Base-by-base conservation (phyloP, 768 basidiomycete species). In the Tricholomella constricta region DNA sequence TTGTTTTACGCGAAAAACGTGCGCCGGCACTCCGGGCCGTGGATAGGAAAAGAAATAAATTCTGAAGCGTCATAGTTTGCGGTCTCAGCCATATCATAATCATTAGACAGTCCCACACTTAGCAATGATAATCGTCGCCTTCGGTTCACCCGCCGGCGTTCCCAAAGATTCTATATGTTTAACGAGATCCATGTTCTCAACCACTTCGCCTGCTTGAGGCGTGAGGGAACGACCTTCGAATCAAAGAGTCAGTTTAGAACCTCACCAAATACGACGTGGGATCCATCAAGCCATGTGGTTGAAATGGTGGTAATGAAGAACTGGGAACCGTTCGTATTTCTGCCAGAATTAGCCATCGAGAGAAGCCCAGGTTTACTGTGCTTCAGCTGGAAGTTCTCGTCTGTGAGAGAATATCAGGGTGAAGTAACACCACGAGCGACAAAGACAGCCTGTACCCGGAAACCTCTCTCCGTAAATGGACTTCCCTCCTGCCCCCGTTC, bases 391-490 rank as follows among this genome's bases (percentile, higher is more conserved):
- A 90, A 90, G 76, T 92, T 94, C 74, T 95, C 93, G 56, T 95
- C 93, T 81, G 23, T n/a, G 43, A 23, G 20, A 20, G 12, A 26
- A 29, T 35, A 37, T 43, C 7, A 41, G 11, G 37, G 25, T 42
- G 40, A 51, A 20, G 35, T 44, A 2, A 74, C 78, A 55, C 64
- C 22, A 17, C 80, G 27, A 69, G 69, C 0, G 47, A 74, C 6
- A 25, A 46, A 9, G 27, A 64, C 68, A 23, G 58, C 71, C 40
- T 80, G 45, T 47, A 89, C 89, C 84, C 45, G 76, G 69, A 70
- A 94, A 94, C 65, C 82, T 84, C 57, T 81, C 78, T 41, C 92
- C 93, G 61, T 92, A 95, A 66, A 93, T 91, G 17, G 89, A 91
- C 68, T 84, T 79, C 6, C 89, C 89, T 17, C 90, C 89, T 1